Conservation (phyloP, 345 rosid species). For the Barbarea vulgaris region DNA sequence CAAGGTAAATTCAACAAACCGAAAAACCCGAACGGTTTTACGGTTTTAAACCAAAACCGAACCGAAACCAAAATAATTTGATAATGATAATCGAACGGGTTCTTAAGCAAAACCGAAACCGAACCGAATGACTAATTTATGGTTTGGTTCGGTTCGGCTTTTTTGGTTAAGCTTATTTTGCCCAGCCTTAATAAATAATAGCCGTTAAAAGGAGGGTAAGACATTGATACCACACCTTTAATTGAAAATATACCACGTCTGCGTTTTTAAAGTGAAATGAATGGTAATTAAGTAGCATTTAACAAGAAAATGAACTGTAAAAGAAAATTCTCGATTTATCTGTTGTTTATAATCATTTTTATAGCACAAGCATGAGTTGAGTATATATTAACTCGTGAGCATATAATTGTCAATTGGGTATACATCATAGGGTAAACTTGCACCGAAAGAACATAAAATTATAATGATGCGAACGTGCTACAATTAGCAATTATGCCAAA, state of each 20-base stretch:
- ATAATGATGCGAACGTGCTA: conserved; percentile 38
- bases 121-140: too few relatives aligned
- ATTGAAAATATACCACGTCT: not conserved
- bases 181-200: not conserved
- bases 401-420: conserved; percentile 29
- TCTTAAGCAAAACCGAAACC: too few relatives aligned
- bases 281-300: conserved; percentile 16
- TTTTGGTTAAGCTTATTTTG: too few relatives aligned
- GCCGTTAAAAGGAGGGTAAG: conserved; percentile 13
- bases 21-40: too few relatives aligned
- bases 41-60: too few relatives aligned
- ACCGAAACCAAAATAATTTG: too few relatives aligned
- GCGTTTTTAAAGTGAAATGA: conserved; percentile 1
- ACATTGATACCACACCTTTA: not conserved
- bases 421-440: conserved; percentile 1
- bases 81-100: too few relatives aligned
- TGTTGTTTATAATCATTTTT: conserved; percentile 5
- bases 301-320: not conserved
- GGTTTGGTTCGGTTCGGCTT: too few relatives aligned
- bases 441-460: conserved; percentile 34
- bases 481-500: conserved; percentile 32
- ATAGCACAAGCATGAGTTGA: not conserved
- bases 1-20: too few relatives aligned
- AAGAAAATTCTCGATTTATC: not conserved
- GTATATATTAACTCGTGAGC: conserved; percentile 27